phyloP scores from a whole-genome alignment of 768 basidiomycete genomes.

The Auricularia heimuer region DNA sequence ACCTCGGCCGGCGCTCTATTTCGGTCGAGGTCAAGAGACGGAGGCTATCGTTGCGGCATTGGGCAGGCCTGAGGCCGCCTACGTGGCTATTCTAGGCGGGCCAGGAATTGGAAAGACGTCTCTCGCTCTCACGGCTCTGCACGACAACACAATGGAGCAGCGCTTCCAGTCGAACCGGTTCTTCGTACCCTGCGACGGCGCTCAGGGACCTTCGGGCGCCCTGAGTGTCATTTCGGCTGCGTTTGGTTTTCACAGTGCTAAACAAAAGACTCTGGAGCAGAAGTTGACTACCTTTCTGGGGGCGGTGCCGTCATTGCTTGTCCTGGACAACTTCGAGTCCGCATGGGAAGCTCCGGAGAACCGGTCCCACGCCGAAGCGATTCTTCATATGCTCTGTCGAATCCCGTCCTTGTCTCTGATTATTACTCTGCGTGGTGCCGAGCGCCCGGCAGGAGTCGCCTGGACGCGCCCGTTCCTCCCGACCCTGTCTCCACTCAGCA shows the following conservation, averaged over 20 bases:
- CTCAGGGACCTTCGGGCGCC: not conserved
- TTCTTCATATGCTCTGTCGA: not conserved
- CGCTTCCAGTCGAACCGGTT: conserved; percentile 18
- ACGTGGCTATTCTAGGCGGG: conserved; percentile 14
- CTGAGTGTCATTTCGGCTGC: not conserved
- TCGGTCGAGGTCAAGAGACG: not conserved
- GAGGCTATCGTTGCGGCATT: not conserved
- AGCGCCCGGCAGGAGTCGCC: not conserved
- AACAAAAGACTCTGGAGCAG: not conserved
- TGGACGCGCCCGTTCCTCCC: not conserved
- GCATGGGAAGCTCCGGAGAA: not conserved
- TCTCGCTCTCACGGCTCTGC: conserved; percentile 24
- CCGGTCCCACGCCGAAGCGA: not conserved
- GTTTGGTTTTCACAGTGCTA: not conserved
- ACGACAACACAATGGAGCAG: conserved; percentile 14
- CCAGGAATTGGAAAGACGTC: conserved; percentile 35
- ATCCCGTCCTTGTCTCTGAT: not conserved
- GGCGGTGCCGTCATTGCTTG: conserved; percentile 10
- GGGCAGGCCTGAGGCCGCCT: not conserved
- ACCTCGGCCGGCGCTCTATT: not conserved
- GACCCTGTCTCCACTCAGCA: not conserved
- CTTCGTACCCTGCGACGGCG: conserved; percentile 26
- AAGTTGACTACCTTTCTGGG: conserved; percentile 1
- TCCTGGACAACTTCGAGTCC: conserved; percentile 1
- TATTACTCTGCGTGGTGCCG: not conserved